Conservation (phyloP, 345 rosid genomes). For the Ceriops zippeliana region DNA sequence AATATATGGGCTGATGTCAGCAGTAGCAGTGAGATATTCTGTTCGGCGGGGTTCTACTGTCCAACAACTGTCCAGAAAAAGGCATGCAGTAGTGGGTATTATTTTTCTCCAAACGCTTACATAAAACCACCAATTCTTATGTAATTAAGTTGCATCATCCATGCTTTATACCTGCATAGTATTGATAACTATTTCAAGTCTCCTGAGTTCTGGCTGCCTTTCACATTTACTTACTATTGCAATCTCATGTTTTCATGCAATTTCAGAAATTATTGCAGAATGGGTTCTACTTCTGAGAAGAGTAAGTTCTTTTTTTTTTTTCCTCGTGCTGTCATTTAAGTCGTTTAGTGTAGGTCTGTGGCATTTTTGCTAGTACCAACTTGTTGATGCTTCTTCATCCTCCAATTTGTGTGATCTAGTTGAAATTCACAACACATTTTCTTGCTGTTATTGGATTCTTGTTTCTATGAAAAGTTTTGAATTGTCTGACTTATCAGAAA, state of each 20-base stretch:
- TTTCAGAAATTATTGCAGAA: constrained; percentile 75
- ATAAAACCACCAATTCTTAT: neutral
- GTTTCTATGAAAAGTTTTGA: neutral
- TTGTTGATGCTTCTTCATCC: too few relatives aligned
- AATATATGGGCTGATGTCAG: constrained; percentile 80
- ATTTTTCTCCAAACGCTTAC: constrained; percentile 35
- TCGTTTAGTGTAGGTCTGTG: neutral
- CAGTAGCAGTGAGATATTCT: constrained; percentile 69
- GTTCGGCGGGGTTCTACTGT: constrained; percentile 82
- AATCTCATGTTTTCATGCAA: constrained; percentile 15
- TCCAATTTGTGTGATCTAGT: neutral
- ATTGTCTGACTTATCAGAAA: too few relatives aligned
- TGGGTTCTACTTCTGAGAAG: constrained; percentile 61
- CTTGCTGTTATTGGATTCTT: neutral
- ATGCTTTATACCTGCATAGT: neutral
- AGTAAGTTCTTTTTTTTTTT: constrained; percentile 37
- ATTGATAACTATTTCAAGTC: neutral
- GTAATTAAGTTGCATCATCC: neutral
- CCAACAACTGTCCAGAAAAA: constrained; percentile 55
- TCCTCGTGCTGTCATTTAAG: neutral
- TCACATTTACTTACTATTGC: constrained; percentile 19
- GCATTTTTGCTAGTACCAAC: neutral
- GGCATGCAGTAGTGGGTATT: constrained; percentile 83
- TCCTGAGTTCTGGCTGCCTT: constrained; percentile 4
- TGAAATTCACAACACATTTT: neutral